Evolutionary conservation across 495 filamentous ascomycete genomes (phyloP).

Genomic region (Haplographium delicatum): DNA sequence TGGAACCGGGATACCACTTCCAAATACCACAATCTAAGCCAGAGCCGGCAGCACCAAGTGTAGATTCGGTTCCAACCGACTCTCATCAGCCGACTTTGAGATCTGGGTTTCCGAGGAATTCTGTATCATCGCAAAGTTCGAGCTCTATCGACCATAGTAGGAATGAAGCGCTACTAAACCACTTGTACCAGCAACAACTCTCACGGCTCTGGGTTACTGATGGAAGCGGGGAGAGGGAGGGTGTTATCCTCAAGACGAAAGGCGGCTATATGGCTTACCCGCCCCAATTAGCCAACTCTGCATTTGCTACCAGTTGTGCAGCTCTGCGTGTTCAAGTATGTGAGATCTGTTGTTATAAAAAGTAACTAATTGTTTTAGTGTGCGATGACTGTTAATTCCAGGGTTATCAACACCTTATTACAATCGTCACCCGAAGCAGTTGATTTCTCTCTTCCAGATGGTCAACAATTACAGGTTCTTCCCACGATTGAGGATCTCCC

Average conservation of each 20-base stretch:
- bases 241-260: conserved; percentile 63
- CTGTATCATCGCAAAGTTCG: conserved; percentile 45
- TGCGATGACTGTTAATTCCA: conserved; percentile 75
- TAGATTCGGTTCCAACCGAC: conserved; percentile 30
- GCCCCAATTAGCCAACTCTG: conserved; percentile 48
- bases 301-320: conserved; percentile 55
- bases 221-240: conserved; percentile 59
- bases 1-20: conserved; percentile 60
- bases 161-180: conserved; percentile 79
- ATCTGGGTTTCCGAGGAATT: conserved; percentile 44
- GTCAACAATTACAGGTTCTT: conserved; percentile 66
- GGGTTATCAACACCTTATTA: conserved; percentile 70
- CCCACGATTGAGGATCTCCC: conserved; percentile 64
- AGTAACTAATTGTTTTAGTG: conserved; percentile 37
- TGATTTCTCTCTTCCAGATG: conserved; percentile 70
- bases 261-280: conserved; percentile 67
- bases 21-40: conserved; percentile 43
- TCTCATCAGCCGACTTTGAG: conserved; percentile 41
- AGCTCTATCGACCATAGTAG: conserved; percentile 68
- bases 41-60: conserved; percentile 6
- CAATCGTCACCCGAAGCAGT: conserved; percentile 64
- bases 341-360: neutral
- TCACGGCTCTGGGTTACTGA: conserved; percentile 65
- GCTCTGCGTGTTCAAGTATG: conserved; percentile 65
- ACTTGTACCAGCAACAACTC: conserved; percentile 73